These are phyloP conservation scores for Strobilomyces echinocephalus DNA, from an alignment of 768 basidiomycete genomes.

Conservation along the genomic window DNA sequence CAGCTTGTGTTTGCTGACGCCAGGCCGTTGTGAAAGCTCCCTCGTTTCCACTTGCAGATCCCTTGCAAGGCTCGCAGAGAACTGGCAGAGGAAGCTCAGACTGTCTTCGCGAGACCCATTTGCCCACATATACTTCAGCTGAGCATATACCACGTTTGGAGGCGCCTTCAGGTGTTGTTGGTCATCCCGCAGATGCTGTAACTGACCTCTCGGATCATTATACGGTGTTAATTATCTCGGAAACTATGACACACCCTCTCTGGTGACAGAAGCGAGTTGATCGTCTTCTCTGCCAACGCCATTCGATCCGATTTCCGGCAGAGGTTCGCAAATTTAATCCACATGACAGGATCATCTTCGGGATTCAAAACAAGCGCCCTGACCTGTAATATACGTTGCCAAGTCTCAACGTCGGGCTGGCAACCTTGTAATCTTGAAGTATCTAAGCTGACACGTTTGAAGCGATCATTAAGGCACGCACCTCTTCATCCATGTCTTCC, in stretches of 20 bases:
- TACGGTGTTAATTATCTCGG: background rate
- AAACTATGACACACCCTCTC: constrained; percentile 46
- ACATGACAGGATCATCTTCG: constrained; percentile 92
- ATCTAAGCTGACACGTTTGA: background rate
- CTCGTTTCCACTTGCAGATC: constrained; percentile 66
- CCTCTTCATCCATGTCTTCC: constrained; percentile 98
- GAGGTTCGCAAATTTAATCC: constrained; percentile 98
- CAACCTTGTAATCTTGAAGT: constrained; percentile 78
- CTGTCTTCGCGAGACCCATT: constrained; percentile 73
- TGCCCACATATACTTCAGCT: constrained; percentile 95
- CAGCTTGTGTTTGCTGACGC: constrained; percentile 55
- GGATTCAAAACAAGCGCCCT: constrained; percentile 90
- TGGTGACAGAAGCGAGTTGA: constrained; percentile 82
- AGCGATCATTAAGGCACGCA: constrained; percentile 27
- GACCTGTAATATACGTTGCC: constrained; percentile 97
- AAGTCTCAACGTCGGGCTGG: constrained; percentile 97
- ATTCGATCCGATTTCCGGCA: constrained; percentile 95
- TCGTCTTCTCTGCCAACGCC: constrained; percentile 93
- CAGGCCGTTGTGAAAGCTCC: constrained; percentile 46
- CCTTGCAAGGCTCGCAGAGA: constrained; percentile 67
- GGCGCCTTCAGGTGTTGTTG: constrained; percentile 68
- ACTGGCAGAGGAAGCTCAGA: constrained; percentile 76
- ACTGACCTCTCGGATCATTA: constrained; percentile 20
- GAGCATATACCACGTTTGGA: constrained; percentile 93
- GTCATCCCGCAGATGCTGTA: constrained; percentile 47